These are phyloP conservation scores for Ilyonectria mors-panacis DNA, from an alignment of 2,329 filamentous ascomycete species.

Conservation along the genomic window DNA sequence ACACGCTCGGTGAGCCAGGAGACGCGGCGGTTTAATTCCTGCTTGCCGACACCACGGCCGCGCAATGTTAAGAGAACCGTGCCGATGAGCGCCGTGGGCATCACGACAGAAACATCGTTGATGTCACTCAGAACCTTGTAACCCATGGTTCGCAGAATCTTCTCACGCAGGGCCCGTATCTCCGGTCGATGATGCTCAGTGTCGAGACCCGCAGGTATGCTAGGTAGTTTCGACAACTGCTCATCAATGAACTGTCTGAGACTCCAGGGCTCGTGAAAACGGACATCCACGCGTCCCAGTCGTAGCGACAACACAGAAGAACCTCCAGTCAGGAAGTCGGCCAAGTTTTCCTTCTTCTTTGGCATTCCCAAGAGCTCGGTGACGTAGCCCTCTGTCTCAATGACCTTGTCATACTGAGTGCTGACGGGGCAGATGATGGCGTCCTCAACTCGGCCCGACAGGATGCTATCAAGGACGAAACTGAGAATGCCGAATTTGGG, in stretches of 20 bases:
- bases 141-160: slow-evolving; percentile 86
- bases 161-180: slow-evolving; percentile 72
- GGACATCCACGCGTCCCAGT: slow-evolving; percentile 91
- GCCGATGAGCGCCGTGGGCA: slow-evolving; percentile 96
- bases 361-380: slow-evolving; percentile 93
- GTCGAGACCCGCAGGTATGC: slow-evolving; percentile 58
- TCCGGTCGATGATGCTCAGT: slow-evolving; percentile 64
- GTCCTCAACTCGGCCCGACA: slow-evolving; percentile 90
- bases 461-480: slow-evolving; percentile 90
- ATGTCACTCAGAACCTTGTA: slow-evolving; percentile 96
- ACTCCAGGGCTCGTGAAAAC: slow-evolving; percentile 98
- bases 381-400: slow-evolving; percentile 97
- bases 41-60: slow-evolving; percentile 90
- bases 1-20: slow-evolving; percentile 91
- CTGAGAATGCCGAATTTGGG: slow-evolving; percentile 96
- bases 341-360: slow-evolving; percentile 94
- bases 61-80: slow-evolving; percentile 93
- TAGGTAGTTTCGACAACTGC: slow-evolving; percentile 73
- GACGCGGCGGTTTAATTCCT: slow-evolving; percentile 87
- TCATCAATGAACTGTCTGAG: slow-evolving; percentile 84
- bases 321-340: slow-evolving; percentile 86
- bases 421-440: slow-evolving; percentile 95
- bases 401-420: slow-evolving; percentile 99
- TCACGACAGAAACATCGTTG: slow-evolving; percentile 95
- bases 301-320: slow-evolving; percentile 91